Evolutionary conservation across 768 basidiomycete species (phyloP).

Genomic region (Tricholoma bakamatsutake): DNA sequence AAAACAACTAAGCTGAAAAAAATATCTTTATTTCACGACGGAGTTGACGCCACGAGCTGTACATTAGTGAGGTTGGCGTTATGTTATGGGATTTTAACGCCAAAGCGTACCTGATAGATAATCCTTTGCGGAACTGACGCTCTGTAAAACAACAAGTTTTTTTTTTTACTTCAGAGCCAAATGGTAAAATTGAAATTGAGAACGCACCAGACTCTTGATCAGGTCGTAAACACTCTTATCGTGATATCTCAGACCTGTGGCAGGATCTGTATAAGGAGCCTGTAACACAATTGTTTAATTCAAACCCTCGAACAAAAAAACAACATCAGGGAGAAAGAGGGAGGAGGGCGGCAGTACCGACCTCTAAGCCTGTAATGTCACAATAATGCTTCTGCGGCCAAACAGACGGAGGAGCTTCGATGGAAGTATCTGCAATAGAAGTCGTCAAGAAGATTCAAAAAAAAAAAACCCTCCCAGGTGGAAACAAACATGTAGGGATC

Average conservation of each 20-base stretch:
- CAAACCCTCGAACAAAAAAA: background rate
- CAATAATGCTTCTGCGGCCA: conserved; percentile 74
- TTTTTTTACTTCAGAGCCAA: no score
- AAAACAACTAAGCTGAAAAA: no score
- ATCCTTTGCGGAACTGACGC: conserved; percentile 65
- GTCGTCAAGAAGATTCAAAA: no score
- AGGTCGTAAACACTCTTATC: conserved; percentile 86
- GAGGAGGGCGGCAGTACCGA: no score
- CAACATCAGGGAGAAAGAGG: background rate
- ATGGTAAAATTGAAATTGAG: background rate
- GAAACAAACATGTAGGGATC: conserved; percentile 65
- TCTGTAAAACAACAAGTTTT: no score
- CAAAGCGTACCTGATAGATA: conserved; percentile 64
- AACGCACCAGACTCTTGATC: conserved; percentile 63
- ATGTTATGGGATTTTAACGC: no score
- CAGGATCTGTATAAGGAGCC: conserved; percentile 83
- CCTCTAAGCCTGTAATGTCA: conserved; percentile 84
- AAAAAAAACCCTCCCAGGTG: no score
- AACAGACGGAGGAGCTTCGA: conserved; percentile 81
- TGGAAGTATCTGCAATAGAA: conserved; percentile 79
- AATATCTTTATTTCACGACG: conserved; percentile 31
- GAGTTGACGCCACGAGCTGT: conserved; percentile 39
- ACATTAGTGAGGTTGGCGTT: background rate
- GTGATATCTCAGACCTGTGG: conserved; percentile 74
- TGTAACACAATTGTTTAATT: conserved; percentile 20